Evolutionary conservation across 164 flowering plant species (phyloP), one percentile per base, ranked within the genome.

Genomic region (Buxus sempervirens): DNA sequence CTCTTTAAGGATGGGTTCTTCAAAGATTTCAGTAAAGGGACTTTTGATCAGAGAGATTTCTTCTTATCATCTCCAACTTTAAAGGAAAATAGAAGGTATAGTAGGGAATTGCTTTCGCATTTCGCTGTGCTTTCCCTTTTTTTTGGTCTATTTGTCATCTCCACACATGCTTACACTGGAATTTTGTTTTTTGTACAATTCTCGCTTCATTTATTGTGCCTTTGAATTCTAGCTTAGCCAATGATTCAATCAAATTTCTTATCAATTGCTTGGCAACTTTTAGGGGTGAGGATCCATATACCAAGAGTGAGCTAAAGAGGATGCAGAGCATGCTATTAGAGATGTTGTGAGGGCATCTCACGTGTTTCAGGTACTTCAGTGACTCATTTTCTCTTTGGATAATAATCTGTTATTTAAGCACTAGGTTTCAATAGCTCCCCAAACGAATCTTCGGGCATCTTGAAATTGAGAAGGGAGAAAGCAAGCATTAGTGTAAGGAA

Each of bases 281-380:
- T 72, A 92, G 88, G 80, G 83, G 80, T 63, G 96, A 90, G 72
- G 98, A 92, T 82, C 83, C 81, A 56, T 28, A 78, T 66, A 67
- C 78, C n/a, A 67, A 90, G 82, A 72, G 70, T 83, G 94, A 95
- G 94, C 97, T 69, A 92, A 89, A 79, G 98, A 86, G 69, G 98
- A 87, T 78, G 98, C 98, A 56, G 96, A 83, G 21, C 85, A 72
- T 32, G 82, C 98, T 54, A 79, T 93, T 55, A 69, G 90, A 26
- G 99, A 90, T 63, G 90, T 96, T 82, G 90, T 96, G 66, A 93
- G 82, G 85, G 84, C 93, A 28, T 87, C 97, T 42, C 94, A 90
- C 65, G 77, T 84, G 82, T 93, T 89, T 78, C 95, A 90, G 97
- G 99, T 93, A 86, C 60, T n/a, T 55, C n/a, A n/a, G n/a, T n/a